Percentiles rank a stretch among this genome's conserved stretches.
Evolutionary conservation across 345 rosid species (phyloP).

Genomic region (Rhodamnia argentea): DNA sequence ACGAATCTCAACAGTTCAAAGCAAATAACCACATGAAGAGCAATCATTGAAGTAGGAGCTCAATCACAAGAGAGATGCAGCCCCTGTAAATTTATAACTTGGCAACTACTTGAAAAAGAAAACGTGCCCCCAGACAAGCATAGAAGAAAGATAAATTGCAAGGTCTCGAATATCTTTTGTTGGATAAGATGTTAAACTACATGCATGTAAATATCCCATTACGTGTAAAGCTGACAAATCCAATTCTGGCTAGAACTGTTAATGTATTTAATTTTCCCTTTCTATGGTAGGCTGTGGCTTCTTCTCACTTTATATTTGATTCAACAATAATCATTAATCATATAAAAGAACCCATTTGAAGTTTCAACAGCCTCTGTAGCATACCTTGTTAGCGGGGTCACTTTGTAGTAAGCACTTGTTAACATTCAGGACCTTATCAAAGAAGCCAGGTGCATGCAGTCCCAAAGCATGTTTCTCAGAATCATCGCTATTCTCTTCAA

Average conservation of each 20-base stretch:
- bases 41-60: not conserved
- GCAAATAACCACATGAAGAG: not conserved
- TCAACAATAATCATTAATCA: not conserved
- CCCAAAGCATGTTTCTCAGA: conserved; percentile 55
- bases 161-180: not conserved
- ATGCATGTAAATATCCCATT: not conserved
- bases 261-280: not conserved
- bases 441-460: conserved; percentile 84
- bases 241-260: not conserved
- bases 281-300: not conserved
- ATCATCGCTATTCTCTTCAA: conserved; percentile 46
- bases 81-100: not conserved
- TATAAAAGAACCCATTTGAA: not conserved
- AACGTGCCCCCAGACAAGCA: not conserved
- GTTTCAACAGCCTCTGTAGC: not conserved
- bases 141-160: not conserved
- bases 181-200: not conserved
- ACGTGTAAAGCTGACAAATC: not conserved
- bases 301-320: not conserved
- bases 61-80: not conserved
- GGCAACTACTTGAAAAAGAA: not conserved
- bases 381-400: conserved; percentile 71
- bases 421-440: conserved; percentile 78
- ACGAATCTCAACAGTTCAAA: not conserved
- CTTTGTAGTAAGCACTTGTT: conserved; percentile 78